phyloP scores from a whole-genome alignment of 352 stramenopile genomes.

The Sclerospora graminicola region DNA sequence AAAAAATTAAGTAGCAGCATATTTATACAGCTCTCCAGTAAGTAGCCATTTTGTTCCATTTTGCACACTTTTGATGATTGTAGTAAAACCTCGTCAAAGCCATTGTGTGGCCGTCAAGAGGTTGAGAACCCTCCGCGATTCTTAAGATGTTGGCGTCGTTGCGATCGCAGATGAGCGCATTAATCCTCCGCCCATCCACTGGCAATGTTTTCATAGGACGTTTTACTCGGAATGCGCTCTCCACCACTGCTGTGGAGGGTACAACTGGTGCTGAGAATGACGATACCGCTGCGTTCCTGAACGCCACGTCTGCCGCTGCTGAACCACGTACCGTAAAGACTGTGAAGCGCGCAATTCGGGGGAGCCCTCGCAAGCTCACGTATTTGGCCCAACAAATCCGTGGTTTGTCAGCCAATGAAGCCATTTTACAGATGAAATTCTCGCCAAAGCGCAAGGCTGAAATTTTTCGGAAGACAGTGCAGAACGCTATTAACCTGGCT shows the following conservation, averaged over 20 bases:
- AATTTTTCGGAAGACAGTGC: slow-evolving; percentile 76
- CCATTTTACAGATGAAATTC: slow-evolving; percentile 82
- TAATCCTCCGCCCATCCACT: slow-evolving; percentile 45
- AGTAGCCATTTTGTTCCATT: too few species aligned
- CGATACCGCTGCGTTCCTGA: slow-evolving; percentile 50
- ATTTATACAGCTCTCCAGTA: too few species aligned
- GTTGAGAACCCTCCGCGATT: background rate
- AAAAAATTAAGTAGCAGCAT: background rate
- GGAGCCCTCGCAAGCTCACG: slow-evolving; percentile 71
- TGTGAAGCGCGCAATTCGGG: slow-evolving; percentile 74
- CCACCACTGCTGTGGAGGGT: slow-evolving; percentile 20
- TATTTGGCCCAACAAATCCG: slow-evolving; percentile 80
- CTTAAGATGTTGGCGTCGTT: slow-evolving; percentile 48
- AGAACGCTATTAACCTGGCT: slow-evolving; percentile 81
- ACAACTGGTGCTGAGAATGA: slow-evolving; percentile 19
- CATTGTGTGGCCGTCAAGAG: slow-evolving; percentile 21
- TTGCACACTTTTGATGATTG: background rate
- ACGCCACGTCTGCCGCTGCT: slow-evolving; percentile 35
- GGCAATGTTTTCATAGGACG: slow-evolving; percentile 15
- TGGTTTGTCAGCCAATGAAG: slow-evolving; percentile 58
- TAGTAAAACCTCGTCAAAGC: too few species aligned
- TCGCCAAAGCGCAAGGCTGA: slow-evolving; percentile 79
- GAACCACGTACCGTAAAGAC: slow-evolving; percentile 61
- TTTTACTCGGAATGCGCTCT: slow-evolving; percentile 25
- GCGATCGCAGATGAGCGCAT: slow-evolving; percentile 40